Percentiles rank a stretch among this genome's conserved stretches.
phyloP scores from a whole-genome alignment of 306 rosid species.

The Pterocarpus macrocarpus region DNA sequence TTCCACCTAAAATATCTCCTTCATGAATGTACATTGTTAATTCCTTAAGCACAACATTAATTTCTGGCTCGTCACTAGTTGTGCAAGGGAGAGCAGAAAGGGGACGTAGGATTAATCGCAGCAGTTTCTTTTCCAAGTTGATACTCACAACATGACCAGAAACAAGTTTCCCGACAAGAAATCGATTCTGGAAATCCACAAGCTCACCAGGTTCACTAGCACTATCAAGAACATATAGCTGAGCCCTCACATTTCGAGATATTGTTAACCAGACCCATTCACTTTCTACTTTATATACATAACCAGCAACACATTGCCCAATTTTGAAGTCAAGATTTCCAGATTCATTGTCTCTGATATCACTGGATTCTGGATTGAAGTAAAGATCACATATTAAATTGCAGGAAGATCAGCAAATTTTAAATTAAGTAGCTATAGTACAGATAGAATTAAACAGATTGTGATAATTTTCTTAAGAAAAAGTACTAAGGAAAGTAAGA shows the following conservation, averaged over 20 bases:
- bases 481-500: not conserved
- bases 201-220: slow-evolving; percentile 82
- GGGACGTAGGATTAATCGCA: slow-evolving; percentile 65
- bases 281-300: slow-evolving; percentile 76
- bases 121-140: slow-evolving; percentile 68
- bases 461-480: slow-evolving; percentile 9
- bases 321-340: slow-evolving; percentile 59
- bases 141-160: slow-evolving; percentile 68
- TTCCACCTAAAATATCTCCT: slow-evolving; percentile 82
- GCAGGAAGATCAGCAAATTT: slow-evolving; percentile 15
- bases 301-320: slow-evolving; percentile 78
- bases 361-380: slow-evolving; percentile 64
- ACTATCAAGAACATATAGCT: slow-evolving; percentile 81
- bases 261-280: slow-evolving; percentile 89
- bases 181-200: slow-evolving; percentile 67
- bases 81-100: slow-evolving; percentile 45
- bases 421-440: not conserved
- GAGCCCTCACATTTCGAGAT: slow-evolving; percentile 75
- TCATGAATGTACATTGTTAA: slow-evolving; percentile 58
- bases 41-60: slow-evolving; percentile 47
- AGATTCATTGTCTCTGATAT: slow-evolving; percentile 47
- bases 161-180: slow-evolving; percentile 70
- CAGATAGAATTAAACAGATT: slow-evolving; percentile 17
- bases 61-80: slow-evolving; percentile 47
- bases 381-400: slow-evolving; percentile 33